These are phyloP conservation scores for Physocladia obscura DNA, from an alignment of 192 early-diverging fungal species.

Conservation along the genomic window DNA sequence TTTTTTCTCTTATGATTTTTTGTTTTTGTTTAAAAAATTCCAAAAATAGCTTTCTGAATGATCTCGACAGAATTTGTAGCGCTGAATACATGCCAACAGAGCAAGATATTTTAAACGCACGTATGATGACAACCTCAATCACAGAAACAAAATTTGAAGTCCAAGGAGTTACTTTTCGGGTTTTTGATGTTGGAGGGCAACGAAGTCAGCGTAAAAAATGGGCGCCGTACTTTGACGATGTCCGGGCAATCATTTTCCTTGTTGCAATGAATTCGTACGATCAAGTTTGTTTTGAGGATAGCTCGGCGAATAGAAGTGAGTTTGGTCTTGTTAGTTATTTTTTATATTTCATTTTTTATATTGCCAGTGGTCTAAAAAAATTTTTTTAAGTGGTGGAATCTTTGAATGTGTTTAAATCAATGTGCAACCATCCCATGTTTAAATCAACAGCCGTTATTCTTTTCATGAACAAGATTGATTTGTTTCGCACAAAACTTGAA, in stretches of 20 bases:
- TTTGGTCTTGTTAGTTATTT: neutral
- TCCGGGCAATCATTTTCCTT: conserved; percentile 64
- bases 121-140: conserved; percentile 69
- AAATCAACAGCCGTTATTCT: conserved; percentile 56
- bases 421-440: conserved; percentile 47
- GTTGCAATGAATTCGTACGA: conserved; percentile 62
- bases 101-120: conserved; percentile 69
- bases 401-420: conserved; percentile 39
- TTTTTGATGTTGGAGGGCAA: conserved; percentile 70
- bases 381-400: conserved; percentile 38
- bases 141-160: conserved; percentile 67
- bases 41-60: conserved; percentile 80
- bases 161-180: conserved; percentile 47
- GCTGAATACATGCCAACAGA: conserved; percentile 62
- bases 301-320: conserved; percentile 50
- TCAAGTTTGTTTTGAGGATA: conserved; percentile 60
- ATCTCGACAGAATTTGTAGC: conserved; percentile 66
- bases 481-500: conserved; percentile 56
- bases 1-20: conserved; percentile 24
- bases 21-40: neutral
- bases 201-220: conserved; percentile 61
- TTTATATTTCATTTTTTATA: neutral
- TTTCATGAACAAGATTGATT: conserved; percentile 69
- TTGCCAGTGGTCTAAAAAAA: neutral
- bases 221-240: conserved; percentile 69